Conservation (phyloP, 1,284 basidiomycete species). For the Cutaneotrichosporon dermatis region DNA sequence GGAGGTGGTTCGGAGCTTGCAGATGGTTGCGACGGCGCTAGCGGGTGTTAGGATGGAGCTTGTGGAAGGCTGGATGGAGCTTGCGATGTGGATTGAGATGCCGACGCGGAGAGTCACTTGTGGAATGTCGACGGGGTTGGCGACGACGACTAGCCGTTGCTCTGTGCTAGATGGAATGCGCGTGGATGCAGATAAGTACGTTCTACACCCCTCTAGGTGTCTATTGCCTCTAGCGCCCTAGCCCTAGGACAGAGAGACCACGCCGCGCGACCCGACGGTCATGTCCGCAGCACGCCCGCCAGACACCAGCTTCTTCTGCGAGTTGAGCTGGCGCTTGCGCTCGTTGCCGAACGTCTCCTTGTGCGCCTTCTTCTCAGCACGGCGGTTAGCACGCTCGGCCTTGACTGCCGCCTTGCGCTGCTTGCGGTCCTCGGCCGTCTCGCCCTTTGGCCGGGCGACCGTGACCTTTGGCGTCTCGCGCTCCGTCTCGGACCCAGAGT, state of each 20-base stretch:
- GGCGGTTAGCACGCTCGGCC: conserved; percentile 66
- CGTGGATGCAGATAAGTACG: too few species aligned
- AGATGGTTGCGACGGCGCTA: too few species aligned
- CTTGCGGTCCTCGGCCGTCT: conserved; percentile 80
- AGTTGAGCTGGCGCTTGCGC: conserved; percentile 64
- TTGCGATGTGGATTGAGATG: too few species aligned
- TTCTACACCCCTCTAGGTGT: neutral
- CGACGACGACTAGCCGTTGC: too few species aligned
- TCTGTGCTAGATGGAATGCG: too few species aligned
- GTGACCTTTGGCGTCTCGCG: conserved; percentile 39
- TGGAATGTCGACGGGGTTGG: too few species aligned
- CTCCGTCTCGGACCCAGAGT: conserved; percentile 47
- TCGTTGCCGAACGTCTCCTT: conserved; percentile 73
- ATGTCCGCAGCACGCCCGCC: conserved; percentile 47
- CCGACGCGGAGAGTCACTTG: too few species aligned
- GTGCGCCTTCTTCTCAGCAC: conserved; percentile 73
- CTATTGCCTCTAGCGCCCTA: too few species aligned
- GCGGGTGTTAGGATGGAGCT: too few species aligned
- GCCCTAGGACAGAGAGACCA: conserved; percentile 33
- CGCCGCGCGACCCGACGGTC: conserved; percentile 25
- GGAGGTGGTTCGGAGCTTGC: too few species aligned
- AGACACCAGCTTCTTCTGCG: conserved; percentile 43
- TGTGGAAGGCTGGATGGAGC: too few species aligned
- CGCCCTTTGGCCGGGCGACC: conserved; percentile 67
- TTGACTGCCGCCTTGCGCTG: conserved; percentile 85